Evolutionary conservation across 768 basidiomycete genomes (phyloP).

Genomic region (Suillus sp.): DNA sequence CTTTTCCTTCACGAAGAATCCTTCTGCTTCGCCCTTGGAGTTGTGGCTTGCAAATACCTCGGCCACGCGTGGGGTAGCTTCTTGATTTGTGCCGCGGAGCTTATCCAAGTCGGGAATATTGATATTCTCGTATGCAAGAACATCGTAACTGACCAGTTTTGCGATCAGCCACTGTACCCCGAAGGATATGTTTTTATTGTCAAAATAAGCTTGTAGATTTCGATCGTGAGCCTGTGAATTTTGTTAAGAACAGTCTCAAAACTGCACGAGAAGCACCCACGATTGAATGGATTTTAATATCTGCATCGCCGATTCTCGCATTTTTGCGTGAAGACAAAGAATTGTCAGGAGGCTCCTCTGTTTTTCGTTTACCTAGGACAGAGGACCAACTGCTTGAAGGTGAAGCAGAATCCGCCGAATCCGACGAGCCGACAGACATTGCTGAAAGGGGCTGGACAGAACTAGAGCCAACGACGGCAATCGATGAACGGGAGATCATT

Average conservation of each 20-base stretch:
- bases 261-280: not conserved
- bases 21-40: slow-evolving; percentile 15
- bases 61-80: slow-evolving; percentile 31
- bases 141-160: slow-evolving; percentile 38
- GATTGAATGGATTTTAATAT: slow-evolving; percentile 1
- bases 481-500: not conserved
- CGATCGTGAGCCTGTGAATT: slow-evolving; percentile 16
- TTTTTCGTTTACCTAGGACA: slow-evolving; percentile 20
- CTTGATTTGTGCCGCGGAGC: slow-evolving; percentile 34
- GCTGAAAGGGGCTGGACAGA: not conserved
- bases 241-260: not conserved
- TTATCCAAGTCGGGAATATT: slow-evolving; percentile 29
- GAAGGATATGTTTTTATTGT: slow-evolving; percentile 38
- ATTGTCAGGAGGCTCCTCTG: not conserved
- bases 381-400: slow-evolving; percentile 7
- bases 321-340: slow-evolving; percentile 8
- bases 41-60: slow-evolving; percentile 16
- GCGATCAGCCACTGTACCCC: slow-evolving; percentile 59
- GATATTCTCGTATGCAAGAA: slow-evolving; percentile 35
- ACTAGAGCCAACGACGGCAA: too few relatives aligned
- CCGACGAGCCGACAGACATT: not conserved
- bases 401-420: slow-evolving; percentile 19
- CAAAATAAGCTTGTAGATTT: slow-evolving; percentile 23
- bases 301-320: slow-evolving; percentile 1
- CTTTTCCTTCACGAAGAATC: slow-evolving; percentile 18